Evolutionary conservation across 495 filamentous ascomycete genomes (phyloP), one percentile per base, ranked within the genome.

Genomic region (Xylaria intraflava): DNA sequence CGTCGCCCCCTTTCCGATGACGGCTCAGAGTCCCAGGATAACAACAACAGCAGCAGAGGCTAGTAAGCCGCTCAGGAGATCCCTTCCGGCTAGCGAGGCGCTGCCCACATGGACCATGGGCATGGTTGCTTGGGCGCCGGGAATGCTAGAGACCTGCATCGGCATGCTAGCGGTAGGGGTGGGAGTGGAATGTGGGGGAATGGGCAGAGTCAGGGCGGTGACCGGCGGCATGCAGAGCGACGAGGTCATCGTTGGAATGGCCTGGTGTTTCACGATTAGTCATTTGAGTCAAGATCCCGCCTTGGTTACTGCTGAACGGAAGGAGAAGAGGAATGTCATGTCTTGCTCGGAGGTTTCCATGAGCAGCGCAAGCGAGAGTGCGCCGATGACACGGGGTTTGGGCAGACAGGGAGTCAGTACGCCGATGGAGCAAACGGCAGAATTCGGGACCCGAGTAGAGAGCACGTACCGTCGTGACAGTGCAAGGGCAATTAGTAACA

Each of bases 401-500:
- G n/a, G n/a, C n/a, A n/a, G n/a, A n/a, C n/a, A n/a, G n/a, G n/a
- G n/a, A n/a, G n/a, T 14, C 7, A n/a, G 20, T 1, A 19, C 20
- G 9, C 31, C 29, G 12, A 11, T n/a, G 14, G 8, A 29, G 31
- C 26, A n/a, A 31, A 4, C 1, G 12, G n/a, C 19, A 3, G 12
- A 27, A 29, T 42, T 5, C 26, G 3, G 26, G 2, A 19, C 3
- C 7, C 12, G 4, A 17, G 9, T 0, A 17, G 9, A 29, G 6
- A n/a, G n/a, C 6, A 46, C 53, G 30, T 58, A 67, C 65, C n/a
- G 48, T 63, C 27, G 62, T 59, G 1, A 67, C 36, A 9, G 65
- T 67, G 58, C 65, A 67, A 40, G 65, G 65, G 53, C 65, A 67
- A 53, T 65, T 46, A 0, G 62, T 65, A 0, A 65, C 59, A 1